Conservation (phyloP, 257 asterid species). For the Nemophila menziesii region DNA sequence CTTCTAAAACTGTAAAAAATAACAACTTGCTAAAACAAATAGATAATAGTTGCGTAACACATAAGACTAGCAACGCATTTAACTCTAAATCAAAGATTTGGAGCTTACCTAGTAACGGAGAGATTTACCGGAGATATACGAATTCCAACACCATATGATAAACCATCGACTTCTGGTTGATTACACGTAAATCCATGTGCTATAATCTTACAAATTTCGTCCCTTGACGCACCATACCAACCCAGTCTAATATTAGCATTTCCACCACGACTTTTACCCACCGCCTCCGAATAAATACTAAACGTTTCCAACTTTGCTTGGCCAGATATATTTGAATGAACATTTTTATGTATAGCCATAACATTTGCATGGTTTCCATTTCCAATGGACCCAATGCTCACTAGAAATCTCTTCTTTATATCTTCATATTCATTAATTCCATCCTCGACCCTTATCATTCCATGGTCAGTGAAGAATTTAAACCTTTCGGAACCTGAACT, state of each 20-base stretch:
- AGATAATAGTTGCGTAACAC: too few species aligned
- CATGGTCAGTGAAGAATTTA: conserved; percentile 10
- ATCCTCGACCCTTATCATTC: conserved; percentile 22
- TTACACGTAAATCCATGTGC: conserved; percentile 28
- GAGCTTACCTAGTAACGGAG: not conserved
- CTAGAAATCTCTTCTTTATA: conserved; percentile 14
- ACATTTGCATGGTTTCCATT: conserved; percentile 14
- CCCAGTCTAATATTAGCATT: conserved; percentile 29
- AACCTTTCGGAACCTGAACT: conserved; percentile 2
- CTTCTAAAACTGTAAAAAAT: too few species aligned
- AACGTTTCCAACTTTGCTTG: conserved; percentile 22
- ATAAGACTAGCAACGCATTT: too few species aligned
- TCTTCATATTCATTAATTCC: conserved; percentile 3
- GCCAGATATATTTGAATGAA: conserved; percentile 11
- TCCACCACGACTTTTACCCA: conserved; percentile 32
- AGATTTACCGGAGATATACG: conserved; percentile 18
- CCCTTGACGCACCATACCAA: conserved; percentile 36
- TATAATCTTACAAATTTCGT: conserved; percentile 21
- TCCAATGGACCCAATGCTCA: conserved; percentile 13
- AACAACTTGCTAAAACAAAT: too few species aligned
- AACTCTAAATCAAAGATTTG: not conserved
- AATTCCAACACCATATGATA: conserved; percentile 30
- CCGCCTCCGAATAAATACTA: conserved; percentile 19
- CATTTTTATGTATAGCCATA: conserved; percentile 22
- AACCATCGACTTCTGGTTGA: conserved; percentile 1